Percentiles rank a stretch among this genome's conserved stretches.
phyloP scores from a whole-genome alignment of 73 alveolate species.

The Paramecium primaurelia region DNA sequence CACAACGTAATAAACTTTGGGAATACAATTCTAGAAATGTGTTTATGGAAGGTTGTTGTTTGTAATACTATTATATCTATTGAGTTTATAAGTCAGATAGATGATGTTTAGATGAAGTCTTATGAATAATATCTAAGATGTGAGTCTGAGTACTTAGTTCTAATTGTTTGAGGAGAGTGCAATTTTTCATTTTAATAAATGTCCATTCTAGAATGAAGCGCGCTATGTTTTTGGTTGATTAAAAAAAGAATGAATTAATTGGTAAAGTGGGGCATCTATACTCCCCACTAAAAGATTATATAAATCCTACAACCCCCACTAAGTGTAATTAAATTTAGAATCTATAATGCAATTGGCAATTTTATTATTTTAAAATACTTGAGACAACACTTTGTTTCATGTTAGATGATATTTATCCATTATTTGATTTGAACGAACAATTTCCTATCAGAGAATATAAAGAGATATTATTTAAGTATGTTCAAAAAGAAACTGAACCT shows the following conservation, averaged over 20 bases:
- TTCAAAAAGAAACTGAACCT: background rate
- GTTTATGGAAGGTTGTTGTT: background rate
- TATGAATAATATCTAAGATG: background rate
- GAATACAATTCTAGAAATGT: background rate
- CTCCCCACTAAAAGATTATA: background rate
- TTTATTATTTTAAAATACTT: background rate
- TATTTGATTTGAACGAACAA: background rate
- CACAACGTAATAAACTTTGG: background rate
- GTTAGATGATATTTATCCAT: background rate
- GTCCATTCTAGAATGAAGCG: background rate
- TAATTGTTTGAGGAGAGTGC: background rate
- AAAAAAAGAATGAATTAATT: constrained; percentile 14
- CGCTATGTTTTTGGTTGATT: background rate
- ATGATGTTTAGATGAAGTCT: background rate
- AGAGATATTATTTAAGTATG: background rate
- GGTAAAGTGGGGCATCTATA: background rate
- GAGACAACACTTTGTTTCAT: background rate
- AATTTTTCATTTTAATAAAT: constrained; percentile 11
- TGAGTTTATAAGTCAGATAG: background rate
- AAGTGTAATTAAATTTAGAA: background rate
- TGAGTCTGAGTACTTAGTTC: background rate
- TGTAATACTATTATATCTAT: background rate
- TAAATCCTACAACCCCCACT: background rate
- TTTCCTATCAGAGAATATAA: background rate
- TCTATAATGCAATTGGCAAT: background rate